Evolutionary conservation across 2,329 filamentous ascomycete species (phyloP).

Genomic region (Trematosphaeria pertusa): DNA sequence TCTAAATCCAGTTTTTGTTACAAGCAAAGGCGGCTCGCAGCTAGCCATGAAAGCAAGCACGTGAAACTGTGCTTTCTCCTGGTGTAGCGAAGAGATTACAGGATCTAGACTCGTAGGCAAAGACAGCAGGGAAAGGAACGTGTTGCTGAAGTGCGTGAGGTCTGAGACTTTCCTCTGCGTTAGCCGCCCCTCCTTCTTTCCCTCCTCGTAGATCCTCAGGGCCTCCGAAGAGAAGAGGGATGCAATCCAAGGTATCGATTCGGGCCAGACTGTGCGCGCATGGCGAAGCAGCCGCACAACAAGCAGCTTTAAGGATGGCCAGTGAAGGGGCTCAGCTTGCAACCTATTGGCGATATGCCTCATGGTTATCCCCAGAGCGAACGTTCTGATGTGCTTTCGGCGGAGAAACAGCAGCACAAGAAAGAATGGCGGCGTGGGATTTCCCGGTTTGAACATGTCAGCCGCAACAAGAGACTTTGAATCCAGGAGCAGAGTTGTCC

Average conservation of each 20-base stretch:
- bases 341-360: slow-evolving; percentile 30
- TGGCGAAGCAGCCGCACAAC: slow-evolving; percentile 37
- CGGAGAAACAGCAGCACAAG: slow-evolving; percentile 40
- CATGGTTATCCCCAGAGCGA: slow-evolving; percentile 32
- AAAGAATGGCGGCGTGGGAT: slow-evolving; percentile 34
- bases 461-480: slow-evolving; percentile 25
- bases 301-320: slow-evolving; percentile 33
- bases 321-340: slow-evolving; percentile 22
- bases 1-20: slow-evolving; percentile 65
- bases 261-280: slow-evolving; percentile 38
- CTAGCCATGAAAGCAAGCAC: slow-evolving; percentile 65
- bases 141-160: slow-evolving; percentile 56
- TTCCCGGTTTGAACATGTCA: slow-evolving; percentile 21
- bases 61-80: slow-evolving; percentile 65
- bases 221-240: slow-evolving; percentile 35
- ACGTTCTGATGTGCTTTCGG: slow-evolving; percentile 30
- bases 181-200: neutral
- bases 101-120: slow-evolving; percentile 57
- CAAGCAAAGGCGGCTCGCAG: slow-evolving; percentile 59
- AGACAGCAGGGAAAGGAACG: slow-evolving; percentile 56
- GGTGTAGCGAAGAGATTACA: slow-evolving; percentile 55
- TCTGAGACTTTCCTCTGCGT: slow-evolving; percentile 20
- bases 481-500: slow-evolving; percentile 31
- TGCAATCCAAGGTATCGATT: slow-evolving; percentile 40
- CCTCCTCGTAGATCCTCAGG: slow-evolving; percentile 19